These are phyloP conservation scores for Paracamarosporium sp. DNA, from an alignment of 2,329 filamentous ascomycete genomes.

Conservation along the genomic window DNA sequence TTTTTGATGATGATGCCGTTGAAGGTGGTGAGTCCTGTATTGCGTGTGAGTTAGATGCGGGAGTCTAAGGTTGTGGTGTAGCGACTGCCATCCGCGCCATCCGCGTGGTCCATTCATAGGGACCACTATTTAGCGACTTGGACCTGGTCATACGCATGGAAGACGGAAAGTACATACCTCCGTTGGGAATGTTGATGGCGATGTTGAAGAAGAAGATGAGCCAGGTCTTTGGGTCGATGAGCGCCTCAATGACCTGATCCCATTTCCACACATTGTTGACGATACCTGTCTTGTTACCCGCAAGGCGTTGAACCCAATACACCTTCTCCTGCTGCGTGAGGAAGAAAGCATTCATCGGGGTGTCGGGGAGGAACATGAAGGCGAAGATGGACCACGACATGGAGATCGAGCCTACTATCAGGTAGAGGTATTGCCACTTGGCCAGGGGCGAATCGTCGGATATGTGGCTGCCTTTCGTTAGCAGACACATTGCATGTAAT, in stretches of 20 bases:
- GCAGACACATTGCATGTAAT: constrained; percentile 54
- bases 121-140: no score
- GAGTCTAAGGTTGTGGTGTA: no score
- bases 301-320: constrained; percentile 62
- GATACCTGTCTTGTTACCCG: constrained; percentile 32
- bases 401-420: constrained; percentile 30
- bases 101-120: no score
- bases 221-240: constrained; percentile 6
- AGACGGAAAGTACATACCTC: constrained; percentile 35
- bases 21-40: constrained; percentile 1
- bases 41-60: neutral
- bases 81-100: no score
- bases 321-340: constrained; percentile 38
- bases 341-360: constrained; percentile 20
- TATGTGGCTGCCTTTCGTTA: constrained; percentile 57
- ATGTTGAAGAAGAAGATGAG: constrained; percentile 7
- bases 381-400: constrained; percentile 24
- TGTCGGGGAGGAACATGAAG: constrained; percentile 22
- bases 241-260: neutral
- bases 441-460: constrained; percentile 1
- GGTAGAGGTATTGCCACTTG: constrained; percentile 21
- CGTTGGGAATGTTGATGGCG: constrained; percentile 5
- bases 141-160: no score
- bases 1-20: constrained; percentile 4
- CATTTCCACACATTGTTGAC: constrained; percentile 2